Percentiles rank a stretch among this genome's conserved stretches.
These are phyloP conservation scores for Oidium heveae DNA, from an alignment of 2,329 filamentous ascomycete species.

Conservation along the genomic window DNA sequence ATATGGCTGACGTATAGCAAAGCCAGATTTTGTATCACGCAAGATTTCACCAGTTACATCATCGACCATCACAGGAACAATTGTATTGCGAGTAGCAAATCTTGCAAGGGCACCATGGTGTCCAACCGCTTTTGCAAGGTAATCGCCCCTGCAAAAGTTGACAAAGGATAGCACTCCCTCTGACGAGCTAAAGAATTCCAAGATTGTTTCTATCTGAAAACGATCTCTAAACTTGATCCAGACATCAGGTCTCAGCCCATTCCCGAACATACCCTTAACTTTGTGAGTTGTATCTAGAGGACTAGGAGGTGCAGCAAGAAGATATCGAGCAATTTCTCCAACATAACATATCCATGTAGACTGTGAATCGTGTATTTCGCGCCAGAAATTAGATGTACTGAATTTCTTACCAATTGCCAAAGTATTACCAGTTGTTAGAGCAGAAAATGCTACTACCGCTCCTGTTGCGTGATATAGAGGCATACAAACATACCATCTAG, in stretches of 20 bases:
- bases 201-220: constrained; percentile 34
- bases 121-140: constrained; percentile 36
- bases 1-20: constrained; percentile 35
- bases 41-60: constrained; percentile 39
- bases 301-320: constrained; percentile 41
- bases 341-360: constrained; percentile 56
- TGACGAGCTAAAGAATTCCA: constrained; percentile 56
- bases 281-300: constrained; percentile 32
- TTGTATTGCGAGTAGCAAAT: constrained; percentile 23
- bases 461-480: constrained; percentile 55
- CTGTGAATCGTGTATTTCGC: constrained; percentile 38
- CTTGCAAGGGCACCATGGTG: constrained; percentile 42
- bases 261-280: constrained; percentile 35
- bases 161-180: constrained; percentile 41
- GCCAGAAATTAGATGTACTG: constrained; percentile 45
- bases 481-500: constrained; percentile 47
- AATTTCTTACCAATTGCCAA: constrained; percentile 42
- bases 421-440: constrained; percentile 19
- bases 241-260: constrained; percentile 42
- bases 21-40: constrained; percentile 41
- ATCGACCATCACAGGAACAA: constrained; percentile 43
- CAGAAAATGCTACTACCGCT: constrained; percentile 10
- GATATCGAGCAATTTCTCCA: constrained; percentile 50
- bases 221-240: constrained; percentile 37
- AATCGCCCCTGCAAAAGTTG: constrained; percentile 35